A percentile compares a stretch with the other conserved stretches of the same genome.
Conservation (phyloP, 1,284 basidiomycete genomes). For the Ustilago curta region DNA sequence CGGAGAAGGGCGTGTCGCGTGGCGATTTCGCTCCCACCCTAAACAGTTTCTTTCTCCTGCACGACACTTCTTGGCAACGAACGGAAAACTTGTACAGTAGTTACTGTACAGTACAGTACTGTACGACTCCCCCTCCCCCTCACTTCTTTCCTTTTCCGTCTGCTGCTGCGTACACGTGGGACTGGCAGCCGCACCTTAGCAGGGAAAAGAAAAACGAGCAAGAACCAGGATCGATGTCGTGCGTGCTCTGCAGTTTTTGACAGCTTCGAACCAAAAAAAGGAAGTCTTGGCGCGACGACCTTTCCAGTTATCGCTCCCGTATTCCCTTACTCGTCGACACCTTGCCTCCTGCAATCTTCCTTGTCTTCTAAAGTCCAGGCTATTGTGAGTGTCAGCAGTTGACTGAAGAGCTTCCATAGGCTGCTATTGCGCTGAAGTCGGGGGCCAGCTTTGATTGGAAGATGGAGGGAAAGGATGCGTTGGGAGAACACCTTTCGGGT, state of each 20-base stretch:
- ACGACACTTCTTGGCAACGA: conserved; percentile 6
- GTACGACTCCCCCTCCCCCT: not conserved
- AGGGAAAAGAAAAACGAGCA: not conserved
- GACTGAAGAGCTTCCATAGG: too few relatives aligned
- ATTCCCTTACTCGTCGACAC: not conserved
- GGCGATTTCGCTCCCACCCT: not conserved
- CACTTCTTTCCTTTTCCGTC: too few relatives aligned
- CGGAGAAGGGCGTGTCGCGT: conserved; percentile 7
- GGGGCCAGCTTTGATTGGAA: too few relatives aligned
- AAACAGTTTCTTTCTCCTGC: not conserved
- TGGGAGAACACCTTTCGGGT: too few relatives aligned
- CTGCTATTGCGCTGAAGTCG: too few relatives aligned
- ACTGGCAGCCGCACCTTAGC: not conserved
- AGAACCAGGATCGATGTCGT: conserved; percentile 12
- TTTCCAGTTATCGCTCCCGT: conserved; percentile 13
- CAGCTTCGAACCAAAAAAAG: conserved; percentile 3
- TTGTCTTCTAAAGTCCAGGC: not conserved
- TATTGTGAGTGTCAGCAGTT: not conserved
- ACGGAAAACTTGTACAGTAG: conserved; percentile 13
- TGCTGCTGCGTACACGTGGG: not conserved
- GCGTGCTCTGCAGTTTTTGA: conserved; percentile 16
- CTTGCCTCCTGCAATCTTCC: not conserved
- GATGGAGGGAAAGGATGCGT: too few relatives aligned
- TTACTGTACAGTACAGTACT: too few relatives aligned
- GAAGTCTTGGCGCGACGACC: conserved; percentile 23